phyloP scores from a whole-genome alignment of 108 stramenopile genomes.

The Nannochloropsis granulata region DNA sequence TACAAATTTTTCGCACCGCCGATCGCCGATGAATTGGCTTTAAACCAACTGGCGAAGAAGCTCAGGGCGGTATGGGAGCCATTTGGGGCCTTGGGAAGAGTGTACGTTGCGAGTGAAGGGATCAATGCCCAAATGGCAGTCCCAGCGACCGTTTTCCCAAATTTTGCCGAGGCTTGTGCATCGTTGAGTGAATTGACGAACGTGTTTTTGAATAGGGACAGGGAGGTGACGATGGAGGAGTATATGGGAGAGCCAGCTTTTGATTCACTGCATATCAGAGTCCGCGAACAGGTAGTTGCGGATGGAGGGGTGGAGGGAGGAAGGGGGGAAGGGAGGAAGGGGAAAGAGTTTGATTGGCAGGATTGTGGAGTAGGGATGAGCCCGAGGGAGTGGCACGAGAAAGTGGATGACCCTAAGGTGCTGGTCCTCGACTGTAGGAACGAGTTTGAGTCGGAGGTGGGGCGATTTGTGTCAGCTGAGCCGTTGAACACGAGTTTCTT shows the following conservation, averaged over 20 bases:
- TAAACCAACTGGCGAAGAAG: background rate
- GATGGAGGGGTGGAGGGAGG: conserved; percentile 60
- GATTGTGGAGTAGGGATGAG: conserved; percentile 72
- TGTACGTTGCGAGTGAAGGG: conserved; percentile 85
- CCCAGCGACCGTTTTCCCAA: conserved; percentile 30
- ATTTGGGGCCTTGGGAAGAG: conserved; percentile 66
- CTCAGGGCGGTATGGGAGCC: conserved; percentile 49
- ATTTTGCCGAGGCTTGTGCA: conserved; percentile 1
- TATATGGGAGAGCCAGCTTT: conserved; percentile 52
- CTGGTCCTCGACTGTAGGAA: conserved; percentile 45
- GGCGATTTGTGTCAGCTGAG: conserved; percentile 67
- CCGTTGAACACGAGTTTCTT: conserved; percentile 74
- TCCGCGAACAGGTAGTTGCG: conserved; percentile 76
- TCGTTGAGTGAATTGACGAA: background rate
- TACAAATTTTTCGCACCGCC: conserved; percentile 26
- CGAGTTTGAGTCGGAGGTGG: conserved; percentile 76
- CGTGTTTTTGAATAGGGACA: conserved; percentile 25
- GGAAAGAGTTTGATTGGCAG: conserved; percentile 59
- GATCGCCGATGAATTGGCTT: background rate
- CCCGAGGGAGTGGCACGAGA: conserved; percentile 81
- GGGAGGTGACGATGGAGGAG: conserved; percentile 24
- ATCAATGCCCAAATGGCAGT: conserved; percentile 95
- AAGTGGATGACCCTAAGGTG: conserved; percentile 28
- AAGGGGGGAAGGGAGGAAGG: background rate
- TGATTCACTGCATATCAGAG: conserved; percentile 64